These are phyloP conservation scores for Verticillium albo-atrum DNA, from an alignment of 2,329 filamentous ascomycete genomes.

Conservation along the genomic window DNA sequence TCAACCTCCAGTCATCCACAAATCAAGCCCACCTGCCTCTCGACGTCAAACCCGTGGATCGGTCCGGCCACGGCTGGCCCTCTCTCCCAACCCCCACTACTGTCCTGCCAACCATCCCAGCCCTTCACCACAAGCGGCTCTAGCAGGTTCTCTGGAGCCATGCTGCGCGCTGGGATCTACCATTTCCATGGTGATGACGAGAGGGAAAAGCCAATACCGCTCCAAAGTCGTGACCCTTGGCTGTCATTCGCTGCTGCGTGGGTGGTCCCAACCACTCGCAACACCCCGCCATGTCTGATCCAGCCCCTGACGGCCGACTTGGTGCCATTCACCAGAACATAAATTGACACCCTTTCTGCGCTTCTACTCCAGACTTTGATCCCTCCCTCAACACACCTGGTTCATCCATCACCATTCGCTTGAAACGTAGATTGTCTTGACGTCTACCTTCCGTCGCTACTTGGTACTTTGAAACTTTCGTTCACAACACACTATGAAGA, in stretches of 20 bases:
- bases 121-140: not conserved
- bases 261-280: not conserved
- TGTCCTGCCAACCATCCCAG: not conserved
- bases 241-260: not conserved
- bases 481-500: not conserved
- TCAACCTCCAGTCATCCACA: not conserved
- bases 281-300: not conserved
- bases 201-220: not conserved
- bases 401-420: not conserved
- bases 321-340: not conserved
- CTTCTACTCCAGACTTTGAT: not conserved
- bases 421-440: not conserved
- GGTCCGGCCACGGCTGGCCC: not conserved
- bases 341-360: not conserved
- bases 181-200: not conserved
- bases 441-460: not conserved
- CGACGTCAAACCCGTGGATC: not conserved
- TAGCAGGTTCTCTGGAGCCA: not conserved
- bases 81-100: not conserved
- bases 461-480: not conserved
- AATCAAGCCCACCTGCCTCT: not conserved
- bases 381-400: not conserved
- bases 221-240: not conserved
- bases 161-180: not conserved
- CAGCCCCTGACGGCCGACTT: not conserved